phyloP scores from a whole-genome alignment of 257 asterid genomes.

The Echium plantagineum region DNA sequence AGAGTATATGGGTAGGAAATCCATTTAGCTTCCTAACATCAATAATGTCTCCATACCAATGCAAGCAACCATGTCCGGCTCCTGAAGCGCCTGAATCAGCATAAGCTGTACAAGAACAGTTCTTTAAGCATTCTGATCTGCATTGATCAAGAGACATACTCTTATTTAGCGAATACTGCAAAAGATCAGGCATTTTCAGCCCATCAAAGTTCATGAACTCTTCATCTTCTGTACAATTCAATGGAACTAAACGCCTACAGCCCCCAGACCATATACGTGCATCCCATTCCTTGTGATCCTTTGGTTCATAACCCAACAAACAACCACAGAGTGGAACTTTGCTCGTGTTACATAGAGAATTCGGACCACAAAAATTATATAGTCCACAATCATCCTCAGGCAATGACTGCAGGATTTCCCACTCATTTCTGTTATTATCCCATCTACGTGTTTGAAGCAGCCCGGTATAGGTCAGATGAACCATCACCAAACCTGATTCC shows the following conservation, averaged over 20 bases:
- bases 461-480: constrained; percentile 7
- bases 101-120: constrained; percentile 29
- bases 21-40: constrained; percentile 12
- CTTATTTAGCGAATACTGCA: constrained; percentile 11
- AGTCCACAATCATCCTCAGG: constrained; percentile 25
- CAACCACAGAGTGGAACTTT: constrained; percentile 21
- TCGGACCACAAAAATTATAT: constrained; percentile 18
- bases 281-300: constrained; percentile 12
- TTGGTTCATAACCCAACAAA: constrained; percentile 18
- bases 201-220: constrained; percentile 13
- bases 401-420: constrained; percentile 7
- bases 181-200: constrained; percentile 24
- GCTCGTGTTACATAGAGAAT: constrained; percentile 21
- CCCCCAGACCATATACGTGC: constrained; percentile 20
- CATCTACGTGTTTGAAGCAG: constrained; percentile 9
- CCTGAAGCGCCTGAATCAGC: constrained; percentile 14
- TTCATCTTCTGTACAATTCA: constrained; percentile 17
- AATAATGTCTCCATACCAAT: constrained; percentile 24
- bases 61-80: constrained; percentile 25
- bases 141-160: constrained; percentile 17
- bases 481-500: constrained; percentile 16
- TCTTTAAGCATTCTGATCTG: constrained; percentile 16
- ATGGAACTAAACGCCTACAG: constrained; percentile 17
- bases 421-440: constrained; percentile 12
- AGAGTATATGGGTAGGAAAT: neutral